Conservation (phyloP, 176 grass and related monocot species). For the maize (Zea mays) region DNA sequence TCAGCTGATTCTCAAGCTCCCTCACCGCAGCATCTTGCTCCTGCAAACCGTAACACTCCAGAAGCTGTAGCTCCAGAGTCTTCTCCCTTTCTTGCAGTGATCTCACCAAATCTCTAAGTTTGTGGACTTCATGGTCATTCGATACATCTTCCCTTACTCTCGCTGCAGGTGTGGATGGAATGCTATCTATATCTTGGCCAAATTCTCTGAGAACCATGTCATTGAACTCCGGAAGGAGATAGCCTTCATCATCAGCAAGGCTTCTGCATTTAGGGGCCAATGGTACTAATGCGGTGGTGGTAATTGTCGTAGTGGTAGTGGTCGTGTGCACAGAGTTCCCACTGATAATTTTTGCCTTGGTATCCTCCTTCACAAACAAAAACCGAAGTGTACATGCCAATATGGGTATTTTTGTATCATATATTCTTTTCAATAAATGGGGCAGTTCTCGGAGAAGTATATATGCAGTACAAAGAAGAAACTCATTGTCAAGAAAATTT, state of each 20-base stretch:
- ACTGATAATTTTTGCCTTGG: slow-evolving; percentile 53
- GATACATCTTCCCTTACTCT: slow-evolving; percentile 46
- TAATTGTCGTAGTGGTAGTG: slow-evolving; percentile 42
- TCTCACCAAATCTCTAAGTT: slow-evolving; percentile 75
- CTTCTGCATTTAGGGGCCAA: slow-evolving; percentile 58
- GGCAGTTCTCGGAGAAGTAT: neutral
- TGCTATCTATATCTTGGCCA: slow-evolving; percentile 39
- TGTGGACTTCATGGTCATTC: slow-evolving; percentile 61
- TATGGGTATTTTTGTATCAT: slow-evolving; percentile 1
- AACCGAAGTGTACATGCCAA: slow-evolving; percentile 28
- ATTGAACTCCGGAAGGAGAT: slow-evolving; percentile 79
- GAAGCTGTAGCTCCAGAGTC: slow-evolving; percentile 67
- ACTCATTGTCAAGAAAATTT: neutral
- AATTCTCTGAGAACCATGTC: slow-evolving; percentile 73
- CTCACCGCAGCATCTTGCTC: slow-evolving; percentile 66
- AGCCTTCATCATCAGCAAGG: slow-evolving; percentile 60
- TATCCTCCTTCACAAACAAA: slow-evolving; percentile 52
- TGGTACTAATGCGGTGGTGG: slow-evolving; percentile 40
- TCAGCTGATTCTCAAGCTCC: slow-evolving; percentile 84
- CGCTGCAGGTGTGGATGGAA: slow-evolving; percentile 17
- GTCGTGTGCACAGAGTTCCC: slow-evolving; percentile 57
- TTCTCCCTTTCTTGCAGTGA: slow-evolving; percentile 81
- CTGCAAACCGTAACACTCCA: slow-evolving; percentile 63
- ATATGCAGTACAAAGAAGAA: neutral
- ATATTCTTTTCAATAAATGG: neutral